phyloP scores from a whole-genome alignment of 2,329 filamentous ascomycete genomes.

The Paracoccidioides lutzii region DNA sequence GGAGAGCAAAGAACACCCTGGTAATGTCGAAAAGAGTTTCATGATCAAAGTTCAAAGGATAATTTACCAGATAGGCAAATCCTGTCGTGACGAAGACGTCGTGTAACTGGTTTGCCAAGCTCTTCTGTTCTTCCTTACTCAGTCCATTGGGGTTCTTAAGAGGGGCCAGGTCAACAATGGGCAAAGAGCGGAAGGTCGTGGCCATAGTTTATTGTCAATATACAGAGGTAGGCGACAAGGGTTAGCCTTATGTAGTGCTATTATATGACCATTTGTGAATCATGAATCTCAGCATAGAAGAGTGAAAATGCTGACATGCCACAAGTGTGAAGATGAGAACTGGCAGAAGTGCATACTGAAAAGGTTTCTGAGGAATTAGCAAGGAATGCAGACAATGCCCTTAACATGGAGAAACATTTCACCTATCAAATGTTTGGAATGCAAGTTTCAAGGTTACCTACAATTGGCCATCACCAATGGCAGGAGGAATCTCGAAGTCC shows the following conservation, averaged over 20 bases:
- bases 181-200: constrained; percentile 31
- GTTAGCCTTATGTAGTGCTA: too few species aligned
- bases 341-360: too few species aligned
- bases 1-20: constrained; percentile 27
- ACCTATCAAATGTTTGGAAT: too few species aligned
- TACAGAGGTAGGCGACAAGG: not conserved
- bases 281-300: too few species aligned
- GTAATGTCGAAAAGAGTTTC: constrained; percentile 32
- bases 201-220: constrained; percentile 19
- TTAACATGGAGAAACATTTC: too few species aligned
- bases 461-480: not conserved
- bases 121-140: constrained; percentile 15
- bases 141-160: constrained; percentile 19
- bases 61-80: constrained; percentile 35
- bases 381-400: too few species aligned
- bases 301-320: too few species aligned
- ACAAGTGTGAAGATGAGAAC: too few species aligned
- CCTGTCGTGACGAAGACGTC: constrained; percentile 35
- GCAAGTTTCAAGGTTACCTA: too few species aligned
- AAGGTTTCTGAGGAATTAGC: too few species aligned
- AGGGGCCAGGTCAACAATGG: constrained; percentile 30
- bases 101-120: constrained; percentile 28
- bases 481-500: not conserved
- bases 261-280: too few species aligned
- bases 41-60: constrained; percentile 31